Conservation (phyloP, 352 stramenopile genomes). For the Globisporangium rhizosaccharum region DNA sequence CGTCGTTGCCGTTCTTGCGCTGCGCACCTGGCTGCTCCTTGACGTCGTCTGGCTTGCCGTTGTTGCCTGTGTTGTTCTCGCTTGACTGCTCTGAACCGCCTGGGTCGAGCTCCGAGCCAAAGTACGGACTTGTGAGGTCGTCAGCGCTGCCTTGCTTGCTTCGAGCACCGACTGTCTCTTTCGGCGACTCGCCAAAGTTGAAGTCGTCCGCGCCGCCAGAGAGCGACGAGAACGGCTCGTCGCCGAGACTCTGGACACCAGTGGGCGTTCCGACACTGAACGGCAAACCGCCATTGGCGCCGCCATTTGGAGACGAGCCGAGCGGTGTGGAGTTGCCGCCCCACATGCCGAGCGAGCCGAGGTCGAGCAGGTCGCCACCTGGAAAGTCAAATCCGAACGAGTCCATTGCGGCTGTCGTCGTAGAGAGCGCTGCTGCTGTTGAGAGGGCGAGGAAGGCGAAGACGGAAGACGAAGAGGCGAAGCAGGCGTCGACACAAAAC, state of each 20-base stretch:
- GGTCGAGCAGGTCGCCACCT: slow-evolving; percentile 65
- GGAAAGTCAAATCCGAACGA: slow-evolving; percentile 84
- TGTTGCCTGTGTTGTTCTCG: slow-evolving; percentile 26
- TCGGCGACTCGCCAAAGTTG: slow-evolving; percentile 76
- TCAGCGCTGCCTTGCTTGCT: slow-evolving; percentile 18
- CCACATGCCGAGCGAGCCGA: slow-evolving; percentile 69
- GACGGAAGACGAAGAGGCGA: too few species aligned
- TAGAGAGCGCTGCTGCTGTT: not conserved
- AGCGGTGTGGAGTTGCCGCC: slow-evolving; percentile 55
- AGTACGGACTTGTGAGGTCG: slow-evolving; percentile 54
- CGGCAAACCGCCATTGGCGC: slow-evolving; percentile 30
- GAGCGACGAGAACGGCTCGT: slow-evolving; percentile 61
- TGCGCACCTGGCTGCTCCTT: slow-evolving; percentile 25
- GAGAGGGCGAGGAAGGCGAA: too few species aligned
- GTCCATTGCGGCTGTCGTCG: slow-evolving; percentile 40
- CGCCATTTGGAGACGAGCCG: slow-evolving; percentile 56
- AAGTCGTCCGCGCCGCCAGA: slow-evolving; percentile 57
- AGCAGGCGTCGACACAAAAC: too few species aligned
- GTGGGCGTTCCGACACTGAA: slow-evolving; percentile 85
- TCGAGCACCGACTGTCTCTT: slow-evolving; percentile 22
- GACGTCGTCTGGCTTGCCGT: slow-evolving; percentile 22
- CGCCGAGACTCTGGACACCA: slow-evolving; percentile 74
- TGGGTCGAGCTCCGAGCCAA: slow-evolving; percentile 52
- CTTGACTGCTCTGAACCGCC: slow-evolving; percentile 25
- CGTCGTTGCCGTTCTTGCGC: slow-evolving; percentile 18